A percentile compares a stretch with the other conserved stretches of the same genome.
These are phyloP conservation scores for Chaetomium tenue DNA, from an alignment of 495 filamentous ascomycete genomes.

Conservation along the genomic window DNA sequence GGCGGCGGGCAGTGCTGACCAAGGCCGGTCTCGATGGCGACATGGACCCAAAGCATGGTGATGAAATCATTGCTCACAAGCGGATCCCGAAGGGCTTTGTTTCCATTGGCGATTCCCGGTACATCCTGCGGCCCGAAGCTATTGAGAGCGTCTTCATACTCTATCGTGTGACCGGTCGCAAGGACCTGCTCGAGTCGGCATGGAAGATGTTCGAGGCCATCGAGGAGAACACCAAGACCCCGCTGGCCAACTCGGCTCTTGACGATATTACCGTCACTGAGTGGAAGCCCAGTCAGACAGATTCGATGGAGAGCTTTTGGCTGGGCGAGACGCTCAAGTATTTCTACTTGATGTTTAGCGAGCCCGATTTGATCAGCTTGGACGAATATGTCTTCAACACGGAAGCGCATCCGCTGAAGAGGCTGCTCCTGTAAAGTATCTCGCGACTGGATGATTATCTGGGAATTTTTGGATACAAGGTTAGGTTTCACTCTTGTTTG, in stretches of 20 bases:
- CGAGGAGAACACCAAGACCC: constrained; percentile 47
- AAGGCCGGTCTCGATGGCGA: constrained; percentile 17
- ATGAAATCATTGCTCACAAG: constrained; percentile 53
- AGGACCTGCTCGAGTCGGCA: constrained; percentile 52
- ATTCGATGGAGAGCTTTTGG: constrained; percentile 56
- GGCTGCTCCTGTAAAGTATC: constrained; percentile 29
- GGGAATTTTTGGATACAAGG: no score
- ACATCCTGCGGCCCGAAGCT: constrained; percentile 71
- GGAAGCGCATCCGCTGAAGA: constrained; percentile 72
- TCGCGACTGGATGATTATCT: no score
- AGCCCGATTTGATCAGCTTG: constrained; percentile 64
- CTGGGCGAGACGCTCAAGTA: constrained; percentile 52
- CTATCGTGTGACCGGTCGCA: constrained; percentile 60
- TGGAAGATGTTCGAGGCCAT: constrained; percentile 61
- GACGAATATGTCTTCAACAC: constrained; percentile 83
- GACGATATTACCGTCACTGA: constrained; percentile 38
- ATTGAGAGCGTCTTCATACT: constrained; percentile 71
- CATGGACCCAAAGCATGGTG: constrained; percentile 22
- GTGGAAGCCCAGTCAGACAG: constrained; percentile 31
- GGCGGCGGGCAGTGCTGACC: constrained; percentile 36
- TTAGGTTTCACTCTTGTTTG: not conserved
- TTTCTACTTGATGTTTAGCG: constrained; percentile 78
- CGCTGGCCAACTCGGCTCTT: constrained; percentile 52
- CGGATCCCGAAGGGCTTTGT: constrained; percentile 65
- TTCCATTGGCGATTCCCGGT: constrained; percentile 56